Evolutionary conservation across 345 rosid genomes (phyloP), one percentile per base, ranked within the genome.

Genomic region (Moricandia moricandioides): DNA sequence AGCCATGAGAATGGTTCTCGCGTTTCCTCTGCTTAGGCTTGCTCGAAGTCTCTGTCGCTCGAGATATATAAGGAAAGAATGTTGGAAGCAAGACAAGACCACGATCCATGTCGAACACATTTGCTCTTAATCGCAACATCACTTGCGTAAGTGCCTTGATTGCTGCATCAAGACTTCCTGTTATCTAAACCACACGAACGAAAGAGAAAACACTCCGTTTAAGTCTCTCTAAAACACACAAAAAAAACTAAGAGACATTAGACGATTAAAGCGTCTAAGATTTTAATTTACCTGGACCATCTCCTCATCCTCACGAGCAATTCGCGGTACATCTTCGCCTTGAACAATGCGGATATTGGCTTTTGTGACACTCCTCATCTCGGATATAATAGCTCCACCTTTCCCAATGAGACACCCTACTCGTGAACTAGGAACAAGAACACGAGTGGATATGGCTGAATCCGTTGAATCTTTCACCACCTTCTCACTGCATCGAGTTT

Each of bases 381-480:
- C 88, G 27, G 85, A 83, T 67, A 87, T 84, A 74, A 87, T 83
- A 43, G 86, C 82, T 73, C 94, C 94, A 29, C 94, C 88, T 75
- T 86, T 86, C 54, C 94, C 94, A 62, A 89, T 85, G 51, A 89
- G 94, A 74, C 94, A 89, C 43, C 90, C 90, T 68, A 87, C 85
- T 70, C 83, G 87, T 54, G 87, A 83, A 69, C 88, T 81, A 5
- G 94, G 89, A 30, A 89, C 87, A 70, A 89, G 87, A 62, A 89
- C 71, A 52, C 87, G 90, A 30, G 90, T 89, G 12, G 87, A 83
- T 74, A 83, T 81, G 54, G 84, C 79, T 52, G 85, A 64, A 52
- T 85, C 82, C 33, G 82, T 87, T 2, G 94, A 84, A 47, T 89
- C 94, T 78, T 83, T 82, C 76, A 81, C 94, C 8, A 78, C 67